Evolutionary conservation across 2,329 filamentous ascomycete species (phyloP).

Genomic region (Claviceps maximensis): DNA sequence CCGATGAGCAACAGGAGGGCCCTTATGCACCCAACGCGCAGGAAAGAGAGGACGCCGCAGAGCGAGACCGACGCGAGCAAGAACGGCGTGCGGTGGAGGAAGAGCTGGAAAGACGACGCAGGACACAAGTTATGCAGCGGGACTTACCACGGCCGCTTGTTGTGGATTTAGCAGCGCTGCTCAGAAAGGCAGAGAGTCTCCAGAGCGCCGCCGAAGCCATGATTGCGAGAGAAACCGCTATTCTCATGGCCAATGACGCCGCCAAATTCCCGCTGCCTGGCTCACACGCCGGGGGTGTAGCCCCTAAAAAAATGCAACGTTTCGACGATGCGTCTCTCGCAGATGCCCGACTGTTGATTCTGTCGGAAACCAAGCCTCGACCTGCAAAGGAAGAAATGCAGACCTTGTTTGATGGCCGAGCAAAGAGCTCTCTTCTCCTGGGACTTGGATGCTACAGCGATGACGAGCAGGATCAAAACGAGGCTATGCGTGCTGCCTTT

Average conservation of each 20-base stretch:
- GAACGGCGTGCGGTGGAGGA: slow-evolving; percentile 59
- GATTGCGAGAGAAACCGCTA: slow-evolving; percentile 64
- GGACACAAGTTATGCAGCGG: slow-evolving; percentile 84
- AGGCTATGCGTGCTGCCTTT: slow-evolving; percentile 56
- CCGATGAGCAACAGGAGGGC: slow-evolving; percentile 62
- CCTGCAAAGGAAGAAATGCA: slow-evolving; percentile 38
- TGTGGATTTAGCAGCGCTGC: slow-evolving; percentile 57
- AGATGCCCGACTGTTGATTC: slow-evolving; percentile 63
- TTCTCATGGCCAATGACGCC: slow-evolving; percentile 73
- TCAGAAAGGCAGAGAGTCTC: slow-evolving; percentile 47
- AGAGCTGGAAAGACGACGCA: slow-evolving; percentile 65
- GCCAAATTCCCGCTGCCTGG: slow-evolving; percentile 58
- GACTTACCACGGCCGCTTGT: slow-evolving; percentile 63
- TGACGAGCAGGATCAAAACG: slow-evolving; percentile 54
- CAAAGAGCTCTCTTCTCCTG: slow-evolving; percentile 49
- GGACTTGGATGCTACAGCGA: slow-evolving; percentile 72
- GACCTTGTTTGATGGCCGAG: slow-evolving; percentile 37
- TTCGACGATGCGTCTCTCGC: slow-evolving; percentile 62
- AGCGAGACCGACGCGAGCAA: slow-evolving; percentile 66
- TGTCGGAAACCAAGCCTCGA: slow-evolving; percentile 49
- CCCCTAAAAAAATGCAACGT: slow-evolving; percentile 42
- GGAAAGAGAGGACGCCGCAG: slow-evolving; percentile 48
- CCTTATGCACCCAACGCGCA: slow-evolving; percentile 31
- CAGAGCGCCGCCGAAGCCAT: slow-evolving; percentile 52
- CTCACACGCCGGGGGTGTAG: slow-evolving; percentile 48